Conservation (phyloP, 495 filamentous ascomycete genomes). For the Immersiella caudata region DNA sequence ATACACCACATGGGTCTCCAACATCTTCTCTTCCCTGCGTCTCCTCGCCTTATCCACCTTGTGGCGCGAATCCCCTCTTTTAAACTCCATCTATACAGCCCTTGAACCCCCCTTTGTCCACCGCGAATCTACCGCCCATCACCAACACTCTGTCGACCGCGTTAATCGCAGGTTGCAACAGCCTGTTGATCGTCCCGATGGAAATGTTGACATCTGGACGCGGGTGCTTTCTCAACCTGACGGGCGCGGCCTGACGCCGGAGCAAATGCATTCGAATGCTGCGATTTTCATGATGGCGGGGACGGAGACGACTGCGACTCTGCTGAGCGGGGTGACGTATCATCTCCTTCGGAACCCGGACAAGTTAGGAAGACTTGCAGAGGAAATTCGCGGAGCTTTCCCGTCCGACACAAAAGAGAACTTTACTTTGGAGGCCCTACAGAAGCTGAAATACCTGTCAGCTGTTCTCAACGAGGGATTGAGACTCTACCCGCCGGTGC, state of each 20-base stretch:
- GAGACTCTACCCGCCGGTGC: slow-evolving; percentile 57
- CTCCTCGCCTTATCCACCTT: too few relatives aligned
- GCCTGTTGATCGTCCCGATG: background rate
- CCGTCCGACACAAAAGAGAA: slow-evolving; percentile 31
- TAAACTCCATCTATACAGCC: too few relatives aligned
- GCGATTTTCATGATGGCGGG: slow-evolving; percentile 26
- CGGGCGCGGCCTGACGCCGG: slow-evolving; percentile 23
- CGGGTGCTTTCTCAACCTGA: background rate
- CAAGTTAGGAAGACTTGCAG: slow-evolving; percentile 39
- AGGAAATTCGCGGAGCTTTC: slow-evolving; percentile 54
- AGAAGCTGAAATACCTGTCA: slow-evolving; percentile 51
- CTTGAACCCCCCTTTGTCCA: background rate
- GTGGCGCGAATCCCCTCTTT: too few relatives aligned
- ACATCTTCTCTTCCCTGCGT: background rate
- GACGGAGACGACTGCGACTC: slow-evolving; percentile 57
- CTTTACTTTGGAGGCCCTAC: slow-evolving; percentile 48
- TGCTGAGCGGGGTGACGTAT: slow-evolving; percentile 49
- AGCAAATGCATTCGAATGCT: slow-evolving; percentile 33
- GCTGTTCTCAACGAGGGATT: slow-evolving; percentile 58
- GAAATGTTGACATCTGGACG: background rate
- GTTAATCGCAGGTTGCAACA: background rate
- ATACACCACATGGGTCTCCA: slow-evolving; percentile 18
- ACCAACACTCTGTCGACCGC: background rate
- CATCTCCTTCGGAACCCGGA: slow-evolving; percentile 49
- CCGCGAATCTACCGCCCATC: background rate